A percentile compares a stretch with the other conserved stretches of the same genome.
phyloP scores from a whole-genome alignment of 2,329 filamentous ascomycete species.

The Trichoderma polysporum region DNA sequence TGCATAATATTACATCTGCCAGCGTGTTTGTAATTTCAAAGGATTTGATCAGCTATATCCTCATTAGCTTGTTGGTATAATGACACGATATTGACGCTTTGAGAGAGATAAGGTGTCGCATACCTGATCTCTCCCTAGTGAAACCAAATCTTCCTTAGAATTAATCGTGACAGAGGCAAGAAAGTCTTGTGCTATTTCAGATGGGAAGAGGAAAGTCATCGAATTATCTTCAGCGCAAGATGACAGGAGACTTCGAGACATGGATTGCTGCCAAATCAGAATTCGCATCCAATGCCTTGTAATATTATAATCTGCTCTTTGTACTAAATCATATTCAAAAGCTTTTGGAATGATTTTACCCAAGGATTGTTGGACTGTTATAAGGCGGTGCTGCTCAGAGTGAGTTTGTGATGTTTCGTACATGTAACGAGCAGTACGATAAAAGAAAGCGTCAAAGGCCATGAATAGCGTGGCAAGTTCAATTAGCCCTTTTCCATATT shows the following conservation, averaged over 20 bases:
- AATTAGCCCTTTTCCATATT: conserved; percentile 16
- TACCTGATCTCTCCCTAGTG: conserved; percentile 19
- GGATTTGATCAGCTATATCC: conserved; percentile 4
- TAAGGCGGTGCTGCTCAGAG: neutral
- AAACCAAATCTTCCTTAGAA: conserved; percentile 11
- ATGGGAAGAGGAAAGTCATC: conserved; percentile 18
- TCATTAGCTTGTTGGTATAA: neutral
- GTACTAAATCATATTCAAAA: conserved; percentile 7
- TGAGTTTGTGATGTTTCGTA: neutral
- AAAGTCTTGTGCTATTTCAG: conserved; percentile 11
- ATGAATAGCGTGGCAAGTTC: conserved; percentile 14
- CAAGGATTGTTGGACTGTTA: conserved; percentile 10
- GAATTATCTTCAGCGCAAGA: neutral
- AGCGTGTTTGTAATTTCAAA: conserved; percentile 20
- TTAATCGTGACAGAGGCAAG: conserved; percentile 7
- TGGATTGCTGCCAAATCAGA: conserved; percentile 18
- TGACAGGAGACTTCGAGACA: conserved; percentile 7
- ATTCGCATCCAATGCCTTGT: conserved; percentile 19
- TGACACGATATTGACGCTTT: neutral
- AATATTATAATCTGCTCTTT: conserved; percentile 19
- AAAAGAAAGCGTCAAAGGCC: conserved; percentile 11
- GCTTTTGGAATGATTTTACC: neutral
- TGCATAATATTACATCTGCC: conserved; percentile 18
- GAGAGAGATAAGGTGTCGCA: neutral
- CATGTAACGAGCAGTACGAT: neutral